Evolutionary conservation across 78 protist species (phyloP), one percentile per base, ranked within the genome.

Genomic region (Dictyostelium firmibasis): DNA sequence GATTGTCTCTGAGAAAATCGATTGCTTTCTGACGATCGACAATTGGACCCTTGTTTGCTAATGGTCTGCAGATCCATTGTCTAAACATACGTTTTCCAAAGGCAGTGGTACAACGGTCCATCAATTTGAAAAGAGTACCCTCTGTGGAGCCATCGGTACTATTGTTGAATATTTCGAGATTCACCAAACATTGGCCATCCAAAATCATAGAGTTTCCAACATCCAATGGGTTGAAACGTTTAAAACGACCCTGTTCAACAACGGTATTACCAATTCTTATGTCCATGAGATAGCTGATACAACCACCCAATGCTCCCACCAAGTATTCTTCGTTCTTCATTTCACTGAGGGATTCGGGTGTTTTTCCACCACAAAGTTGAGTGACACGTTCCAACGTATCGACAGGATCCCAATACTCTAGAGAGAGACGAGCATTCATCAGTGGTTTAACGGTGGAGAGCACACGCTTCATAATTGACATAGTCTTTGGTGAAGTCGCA

Each of bases 11-110:
- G 5, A 95, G 92, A 20, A 72, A 44, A n/a, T 88, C 89, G 36
- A 95, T 86, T 25, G 95, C 83, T 3, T 84, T 79, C 41, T 69
- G 85, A 62, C 97, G 83, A 47, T 83, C 97, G 27, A 83, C 67
- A 70, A 95, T 95, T 16, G 14, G 4, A 7, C 50, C 70, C 5
- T 18, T 27, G 13, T 31, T 29, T 7, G 72, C 53, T 25, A 88
- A 82, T 27, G 97, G 97, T 36, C 86, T 36, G n/a, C 97, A 95
- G 14, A 95, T 64, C 97, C 97, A 95, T 60, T 88, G 84, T 23
- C 79, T 38, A 23, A 95, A 67, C 25, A 78, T 5, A 43, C 97
- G 74, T 33, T 95, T 72, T 29, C 97, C 97, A 88, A 95, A 95
- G 1, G 86, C 33, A 0, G 97, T 95, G 2, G 10, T 16, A 57